Conservation (phyloP, 2,329 filamentous ascomycete species). For the Rugonectria rugulosa region DNA sequence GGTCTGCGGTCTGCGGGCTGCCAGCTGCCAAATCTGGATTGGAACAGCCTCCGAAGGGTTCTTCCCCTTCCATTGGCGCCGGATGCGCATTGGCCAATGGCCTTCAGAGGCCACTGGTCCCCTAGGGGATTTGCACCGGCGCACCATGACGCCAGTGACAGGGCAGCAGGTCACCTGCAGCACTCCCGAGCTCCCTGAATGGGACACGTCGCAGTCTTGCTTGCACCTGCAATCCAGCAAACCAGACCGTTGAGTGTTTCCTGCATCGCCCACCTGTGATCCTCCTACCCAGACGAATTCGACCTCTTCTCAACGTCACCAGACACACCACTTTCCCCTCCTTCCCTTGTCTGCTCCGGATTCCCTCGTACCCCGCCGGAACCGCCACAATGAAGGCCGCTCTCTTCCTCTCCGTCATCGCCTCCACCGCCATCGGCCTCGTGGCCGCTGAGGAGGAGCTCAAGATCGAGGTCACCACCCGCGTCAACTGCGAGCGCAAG, state of each 20-base stretch:
- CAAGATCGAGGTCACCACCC: constrained; percentile 77
- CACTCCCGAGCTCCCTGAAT: constrained; percentile 21
- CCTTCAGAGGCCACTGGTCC: background rate
- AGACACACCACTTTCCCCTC: constrained; percentile 15
- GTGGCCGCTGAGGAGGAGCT: constrained; percentile 66
- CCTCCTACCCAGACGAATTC: constrained; percentile 21
- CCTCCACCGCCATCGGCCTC: constrained; percentile 58
- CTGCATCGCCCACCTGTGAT: constrained; percentile 25
- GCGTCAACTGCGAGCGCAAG: constrained; percentile 82
- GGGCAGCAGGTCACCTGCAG: constrained; percentile 7
- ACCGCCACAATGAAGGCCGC: constrained; percentile 56
- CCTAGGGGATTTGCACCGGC: background rate
- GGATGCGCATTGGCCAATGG: constrained; percentile 21
- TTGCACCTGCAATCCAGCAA: background rate
- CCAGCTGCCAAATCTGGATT: background rate
- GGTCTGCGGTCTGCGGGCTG: too few species aligned
- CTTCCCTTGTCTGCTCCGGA: constrained; percentile 16
- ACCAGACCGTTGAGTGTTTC: constrained; percentile 22
- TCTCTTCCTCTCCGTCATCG: constrained; percentile 58
- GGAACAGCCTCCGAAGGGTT: background rate
- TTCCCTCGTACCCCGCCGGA: constrained; percentile 22
- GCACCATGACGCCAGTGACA: constrained; percentile 12
- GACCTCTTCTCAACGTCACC: constrained; percentile 36
- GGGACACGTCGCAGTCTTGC: constrained; percentile 39
- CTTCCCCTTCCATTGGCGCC: background rate